These are phyloP conservation scores for Sphaerobolus stellatus DNA, from an alignment of 1,284 basidiomycete genomes.

Conservation along the genomic window DNA sequence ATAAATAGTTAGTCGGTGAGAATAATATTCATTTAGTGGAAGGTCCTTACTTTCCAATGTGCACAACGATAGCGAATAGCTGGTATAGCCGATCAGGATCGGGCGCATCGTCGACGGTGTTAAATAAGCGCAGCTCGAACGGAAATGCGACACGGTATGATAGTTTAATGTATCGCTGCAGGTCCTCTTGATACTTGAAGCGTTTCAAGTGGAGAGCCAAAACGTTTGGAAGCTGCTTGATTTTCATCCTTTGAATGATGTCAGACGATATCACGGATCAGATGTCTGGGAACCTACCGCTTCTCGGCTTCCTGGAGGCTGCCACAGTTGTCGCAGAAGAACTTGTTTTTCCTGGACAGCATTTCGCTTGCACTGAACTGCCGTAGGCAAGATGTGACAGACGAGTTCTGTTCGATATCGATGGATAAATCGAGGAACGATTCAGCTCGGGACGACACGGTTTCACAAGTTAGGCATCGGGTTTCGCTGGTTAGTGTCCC, in stretches of 20 bases:
- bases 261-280: constrained; percentile 7
- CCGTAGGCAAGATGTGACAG: constrained; percentile 90
- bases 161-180: constrained; percentile 89
- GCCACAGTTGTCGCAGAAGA: constrained; percentile 96
- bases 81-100: constrained; percentile 90
- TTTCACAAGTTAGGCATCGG: constrained; percentile 95
- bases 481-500: constrained; percentile 95
- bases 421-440: constrained; percentile 96
- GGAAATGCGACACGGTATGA: constrained; percentile 97
- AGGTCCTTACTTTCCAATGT: constrained; percentile 87
- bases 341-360: constrained; percentile 97
- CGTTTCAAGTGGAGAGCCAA: constrained; percentile 95
- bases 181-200: constrained; percentile 95
- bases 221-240: constrained; percentile 92
- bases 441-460: constrained; percentile 94
- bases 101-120: constrained; percentile 91
- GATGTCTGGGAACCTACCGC: constrained; percentile 53
- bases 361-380: constrained; percentile 98
- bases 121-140: constrained; percentile 90
- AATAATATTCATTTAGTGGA: constrained; percentile 18
- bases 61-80: constrained; percentile 94
- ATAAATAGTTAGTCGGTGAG: constrained; percentile 18
- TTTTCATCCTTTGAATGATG: constrained; percentile 78
- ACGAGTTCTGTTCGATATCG: constrained; percentile 97
- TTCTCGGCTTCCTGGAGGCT: constrained; percentile 98